Conservation (phyloP, 495 filamentous ascomycete genomes). For the Hypoxylon intermedium region DNA sequence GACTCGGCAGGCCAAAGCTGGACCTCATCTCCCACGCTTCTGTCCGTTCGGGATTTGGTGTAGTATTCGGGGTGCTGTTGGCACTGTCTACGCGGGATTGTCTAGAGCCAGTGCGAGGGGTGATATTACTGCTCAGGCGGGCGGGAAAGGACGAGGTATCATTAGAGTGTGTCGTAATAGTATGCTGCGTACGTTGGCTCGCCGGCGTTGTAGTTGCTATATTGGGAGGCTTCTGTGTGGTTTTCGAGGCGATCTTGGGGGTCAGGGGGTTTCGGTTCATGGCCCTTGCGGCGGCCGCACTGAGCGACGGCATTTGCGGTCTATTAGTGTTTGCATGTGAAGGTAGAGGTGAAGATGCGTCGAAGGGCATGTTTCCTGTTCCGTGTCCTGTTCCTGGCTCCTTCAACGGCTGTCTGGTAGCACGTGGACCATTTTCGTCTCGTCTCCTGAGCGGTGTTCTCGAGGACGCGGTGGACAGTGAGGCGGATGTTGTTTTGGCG, state of each 20-base stretch:
- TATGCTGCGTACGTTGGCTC: conserved; percentile 36
- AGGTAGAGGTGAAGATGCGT: conserved; percentile 33
- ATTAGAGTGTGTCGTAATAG: conserved; percentile 27
- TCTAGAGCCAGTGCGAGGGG: conserved; percentile 73
- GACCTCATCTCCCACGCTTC: conserved; percentile 48
- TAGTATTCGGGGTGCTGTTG: conserved; percentile 65
- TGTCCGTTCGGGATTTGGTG: conserved; percentile 54
- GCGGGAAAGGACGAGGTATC: conserved; percentile 58
- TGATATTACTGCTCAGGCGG: conserved; percentile 70
- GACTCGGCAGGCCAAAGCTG: conserved; percentile 44
- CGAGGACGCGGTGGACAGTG: conserved; percentile 17
- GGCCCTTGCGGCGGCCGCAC: conserved; percentile 45
- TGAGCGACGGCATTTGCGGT: conserved; percentile 50
- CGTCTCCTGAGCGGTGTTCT: conserved; percentile 42
- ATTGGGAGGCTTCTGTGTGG: conserved; percentile 40
- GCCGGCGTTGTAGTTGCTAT: conserved; percentile 46
- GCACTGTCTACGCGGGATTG: conserved; percentile 70
- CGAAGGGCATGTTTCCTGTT: conserved; percentile 42
- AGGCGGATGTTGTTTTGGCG: conserved; percentile 12
- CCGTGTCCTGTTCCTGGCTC: conserved; percentile 24
- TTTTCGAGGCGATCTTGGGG: conserved; percentile 52
- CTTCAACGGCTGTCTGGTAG: conserved; percentile 41
- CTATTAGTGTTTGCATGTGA: conserved; percentile 39
- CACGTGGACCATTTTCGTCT: conserved; percentile 53
- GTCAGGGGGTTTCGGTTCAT: conserved; percentile 53